phyloP scores from a whole-genome alignment of 306 rosid species.

The Parietaria judaica region DNA sequence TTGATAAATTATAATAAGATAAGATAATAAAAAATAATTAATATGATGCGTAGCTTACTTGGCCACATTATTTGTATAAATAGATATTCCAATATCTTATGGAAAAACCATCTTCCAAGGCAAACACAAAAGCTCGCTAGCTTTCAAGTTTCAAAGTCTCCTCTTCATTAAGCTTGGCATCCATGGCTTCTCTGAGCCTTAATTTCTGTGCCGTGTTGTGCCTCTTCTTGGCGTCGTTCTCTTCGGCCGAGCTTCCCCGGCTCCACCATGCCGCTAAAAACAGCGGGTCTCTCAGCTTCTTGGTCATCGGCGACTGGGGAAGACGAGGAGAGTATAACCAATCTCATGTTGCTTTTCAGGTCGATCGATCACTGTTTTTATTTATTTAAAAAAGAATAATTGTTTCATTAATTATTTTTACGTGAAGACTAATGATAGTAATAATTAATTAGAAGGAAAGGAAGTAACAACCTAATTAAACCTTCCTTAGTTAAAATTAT shows the following conservation, averaged over 20 bases:
- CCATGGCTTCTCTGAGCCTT: conserved; percentile 1
- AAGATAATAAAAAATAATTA: no score
- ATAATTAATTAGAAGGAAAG: no score
- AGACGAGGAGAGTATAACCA: conserved; percentile 51
- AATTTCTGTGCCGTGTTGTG: background rate
- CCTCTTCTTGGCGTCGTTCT: background rate
- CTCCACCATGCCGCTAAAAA: conserved; percentile 21
- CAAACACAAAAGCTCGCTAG: background rate
- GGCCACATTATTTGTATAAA: no score
- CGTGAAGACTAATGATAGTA: no score
- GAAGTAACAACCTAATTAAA: no score
- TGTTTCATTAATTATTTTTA: background rate
- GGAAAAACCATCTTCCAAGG: background rate
- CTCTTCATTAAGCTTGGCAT: background rate
- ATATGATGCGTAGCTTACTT: no score
- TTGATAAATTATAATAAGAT: no score
- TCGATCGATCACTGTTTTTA: conserved; percentile 1
- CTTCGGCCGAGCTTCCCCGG: conserved; percentile 18
- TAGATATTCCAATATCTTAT: no score
- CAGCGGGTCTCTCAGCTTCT: conserved; percentile 43
- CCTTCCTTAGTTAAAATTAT: no score
- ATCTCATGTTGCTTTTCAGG: conserved; percentile 56
- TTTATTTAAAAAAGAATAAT: background rate
- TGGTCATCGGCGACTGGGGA: conserved; percentile 80
- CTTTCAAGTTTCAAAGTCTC: background rate